These are phyloP conservation scores for Paecilomyces sp. DNA, from an alignment of 2,329 filamentous ascomycete genomes.

Conservation along the genomic window DNA sequence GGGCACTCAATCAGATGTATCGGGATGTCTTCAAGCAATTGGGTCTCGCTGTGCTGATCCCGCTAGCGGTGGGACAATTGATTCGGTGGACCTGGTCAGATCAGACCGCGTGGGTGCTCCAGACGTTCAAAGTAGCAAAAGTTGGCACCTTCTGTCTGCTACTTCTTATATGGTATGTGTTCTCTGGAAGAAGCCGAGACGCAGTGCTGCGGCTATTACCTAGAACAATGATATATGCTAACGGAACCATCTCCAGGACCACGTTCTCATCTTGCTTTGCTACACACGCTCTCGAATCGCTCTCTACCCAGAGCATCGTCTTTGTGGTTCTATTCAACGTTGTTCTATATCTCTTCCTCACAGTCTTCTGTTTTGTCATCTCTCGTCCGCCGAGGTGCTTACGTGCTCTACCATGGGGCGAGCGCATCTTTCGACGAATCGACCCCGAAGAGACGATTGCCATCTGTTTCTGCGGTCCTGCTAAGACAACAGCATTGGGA, in stretches of 20 bases:
- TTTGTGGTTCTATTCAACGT: conserved; percentile 64
- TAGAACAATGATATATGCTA: conserved; percentile 41
- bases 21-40: conserved; percentile 60
- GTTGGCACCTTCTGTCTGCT: conserved; percentile 39
- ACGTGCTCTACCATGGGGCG: conserved; percentile 10
- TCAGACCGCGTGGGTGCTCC: conserved; percentile 31
- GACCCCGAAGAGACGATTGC: conserved; percentile 58
- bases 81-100: conserved; percentile 51
- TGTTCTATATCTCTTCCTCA: conserved; percentile 58
- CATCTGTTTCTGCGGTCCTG: conserved; percentile 65
- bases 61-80: conserved; percentile 55
- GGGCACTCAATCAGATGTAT: conserved; percentile 56
- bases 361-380: conserved; percentile 47
- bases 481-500: conserved; percentile 64
- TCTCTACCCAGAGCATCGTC: conserved; percentile 55
- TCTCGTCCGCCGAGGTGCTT: conserved; percentile 33
- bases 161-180: conserved; percentile 48
- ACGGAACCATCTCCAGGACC: conserved; percentile 34
- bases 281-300: conserved; percentile 52
- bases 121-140: conserved; percentile 47
- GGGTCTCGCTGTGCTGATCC: conserved; percentile 59
- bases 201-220: background rate
- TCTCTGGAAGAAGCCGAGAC: background rate
- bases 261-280: conserved; percentile 47
- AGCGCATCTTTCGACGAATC: conserved; percentile 30